These are phyloP conservation scores for Cystobasidium tubakii DNA, from an alignment of 768 basidiomycete genomes.

Conservation along the genomic window DNA sequence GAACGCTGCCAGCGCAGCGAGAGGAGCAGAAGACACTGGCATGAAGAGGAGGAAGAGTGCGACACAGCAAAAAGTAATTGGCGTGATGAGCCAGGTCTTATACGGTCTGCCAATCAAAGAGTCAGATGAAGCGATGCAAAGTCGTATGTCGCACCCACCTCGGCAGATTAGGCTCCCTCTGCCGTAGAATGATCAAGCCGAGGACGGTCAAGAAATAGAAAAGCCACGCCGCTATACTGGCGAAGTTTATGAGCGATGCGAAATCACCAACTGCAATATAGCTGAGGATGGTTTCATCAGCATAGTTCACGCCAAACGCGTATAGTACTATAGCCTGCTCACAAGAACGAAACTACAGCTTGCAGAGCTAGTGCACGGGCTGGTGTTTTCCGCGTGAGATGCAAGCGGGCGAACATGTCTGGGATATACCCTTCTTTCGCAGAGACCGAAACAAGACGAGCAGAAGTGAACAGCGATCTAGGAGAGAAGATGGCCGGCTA, in stretches of 20 bases:
- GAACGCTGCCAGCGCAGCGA: constrained; percentile 77
- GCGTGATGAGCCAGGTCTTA: constrained; percentile 83
- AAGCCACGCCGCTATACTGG: constrained; percentile 48
- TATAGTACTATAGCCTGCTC: not conserved
- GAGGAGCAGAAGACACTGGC: constrained; percentile 87
- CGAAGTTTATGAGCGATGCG: constrained; percentile 78
- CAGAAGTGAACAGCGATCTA: constrained; percentile 68
- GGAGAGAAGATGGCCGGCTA: constrained; percentile 27
- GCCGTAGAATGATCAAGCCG: constrained; percentile 75
- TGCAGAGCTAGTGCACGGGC: constrained; percentile 75
- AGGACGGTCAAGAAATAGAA: constrained; percentile 58
- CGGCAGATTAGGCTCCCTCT: constrained; percentile 84
- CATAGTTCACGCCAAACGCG: constrained; percentile 42
- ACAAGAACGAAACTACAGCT: constrained; percentile 60
- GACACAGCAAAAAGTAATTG: constrained; percentile 79
- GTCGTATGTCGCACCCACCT: constrained; percentile 53
- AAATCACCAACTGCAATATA: constrained; percentile 85
- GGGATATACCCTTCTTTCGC: constrained; percentile 84
- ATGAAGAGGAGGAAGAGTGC: constrained; percentile 85
- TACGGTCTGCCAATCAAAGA: constrained; percentile 62
- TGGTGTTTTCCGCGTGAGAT: constrained; percentile 71
- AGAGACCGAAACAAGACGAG: constrained; percentile 82
- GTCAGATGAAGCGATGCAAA: constrained; percentile 19
- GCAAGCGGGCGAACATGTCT: constrained; percentile 69
- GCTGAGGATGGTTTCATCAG: constrained; percentile 53